Evolutionary conservation across 75 land plant species (phyloP).

Genomic region (Cunninghamia lanceolata): DNA sequence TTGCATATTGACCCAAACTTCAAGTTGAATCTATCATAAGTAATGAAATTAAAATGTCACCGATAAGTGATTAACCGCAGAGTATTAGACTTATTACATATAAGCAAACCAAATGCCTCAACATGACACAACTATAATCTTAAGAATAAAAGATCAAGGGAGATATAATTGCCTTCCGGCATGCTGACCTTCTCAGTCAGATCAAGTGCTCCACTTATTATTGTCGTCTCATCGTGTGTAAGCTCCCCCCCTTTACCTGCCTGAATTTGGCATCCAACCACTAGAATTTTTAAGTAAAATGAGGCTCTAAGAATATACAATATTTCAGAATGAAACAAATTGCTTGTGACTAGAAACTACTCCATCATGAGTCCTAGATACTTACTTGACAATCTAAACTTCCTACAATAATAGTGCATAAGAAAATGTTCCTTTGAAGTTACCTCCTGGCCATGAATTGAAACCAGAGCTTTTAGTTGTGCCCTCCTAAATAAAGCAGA

Average conservation of each 20-base stretch:
- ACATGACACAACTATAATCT: background rate
- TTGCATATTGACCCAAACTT: background rate
- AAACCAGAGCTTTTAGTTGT: constrained; percentile 82
- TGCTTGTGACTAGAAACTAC: background rate
- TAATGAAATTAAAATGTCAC: background rate
- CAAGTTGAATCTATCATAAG: background rate
- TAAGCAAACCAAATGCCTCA: constrained; percentile 2
- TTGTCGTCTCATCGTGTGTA: constrained; percentile 87
- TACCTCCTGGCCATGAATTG: constrained; percentile 78
- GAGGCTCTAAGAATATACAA: background rate
- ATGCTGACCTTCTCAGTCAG: constrained; percentile 72
- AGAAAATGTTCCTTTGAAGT: background rate
- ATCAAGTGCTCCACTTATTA: constrained; percentile 88
- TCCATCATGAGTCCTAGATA: background rate
- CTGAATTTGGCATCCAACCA: constrained; percentile 27
- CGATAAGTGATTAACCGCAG: background rate
- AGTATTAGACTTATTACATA: background rate
- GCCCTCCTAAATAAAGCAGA: constrained; percentile 75
- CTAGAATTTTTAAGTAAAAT: background rate
- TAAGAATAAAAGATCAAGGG: background rate
- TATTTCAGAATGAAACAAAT: background rate
- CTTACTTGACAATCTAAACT: background rate
- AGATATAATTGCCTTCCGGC: constrained; percentile 2
- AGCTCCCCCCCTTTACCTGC: constrained; percentile 94
- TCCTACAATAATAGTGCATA: background rate